Conservation (phyloP, 1,284 basidiomycete species). For the Pterula multifida region DNA sequence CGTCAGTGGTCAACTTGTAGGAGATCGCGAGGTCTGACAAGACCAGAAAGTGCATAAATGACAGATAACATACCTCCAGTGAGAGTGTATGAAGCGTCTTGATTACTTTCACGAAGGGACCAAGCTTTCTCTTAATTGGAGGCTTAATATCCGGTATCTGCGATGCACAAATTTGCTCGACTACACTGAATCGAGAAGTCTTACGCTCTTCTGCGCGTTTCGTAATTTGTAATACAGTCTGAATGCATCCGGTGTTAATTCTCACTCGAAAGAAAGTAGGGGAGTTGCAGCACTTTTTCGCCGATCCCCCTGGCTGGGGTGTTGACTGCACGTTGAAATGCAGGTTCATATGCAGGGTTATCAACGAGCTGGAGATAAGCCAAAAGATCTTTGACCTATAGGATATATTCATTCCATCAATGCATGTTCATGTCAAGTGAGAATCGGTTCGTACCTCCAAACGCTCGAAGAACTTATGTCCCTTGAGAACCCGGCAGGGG, state of each 20-base stretch:
- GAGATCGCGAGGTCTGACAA: no score
- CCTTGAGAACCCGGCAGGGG: slow-evolving; percentile 68
- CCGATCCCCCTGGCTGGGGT: slow-evolving; percentile 69
- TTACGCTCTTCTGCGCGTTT: slow-evolving; percentile 38
- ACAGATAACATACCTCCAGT: slow-evolving; percentile 37
- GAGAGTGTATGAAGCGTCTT: slow-evolving; percentile 44
- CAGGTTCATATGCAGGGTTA: slow-evolving; percentile 69
- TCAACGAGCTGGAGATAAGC: slow-evolving; percentile 81
- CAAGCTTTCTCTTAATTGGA: slow-evolving; percentile 50
- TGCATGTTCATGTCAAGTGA: slow-evolving; percentile 15
- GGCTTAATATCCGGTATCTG: slow-evolving; percentile 55
- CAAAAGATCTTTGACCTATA: slow-evolving; percentile 74
- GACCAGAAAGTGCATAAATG: no score
- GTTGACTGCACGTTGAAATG: slow-evolving; percentile 72
- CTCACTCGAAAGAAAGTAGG: no score
- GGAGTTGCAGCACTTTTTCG: slow-evolving; percentile 53
- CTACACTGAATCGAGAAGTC: slow-evolving; percentile 46
- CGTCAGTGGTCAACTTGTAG: no score
- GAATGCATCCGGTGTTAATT: slow-evolving; percentile 1
- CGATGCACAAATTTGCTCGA: slow-evolving; percentile 49
- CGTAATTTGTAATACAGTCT: slow-evolving; percentile 55
- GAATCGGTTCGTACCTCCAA: slow-evolving; percentile 40
- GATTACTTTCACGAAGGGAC: slow-evolving; percentile 47
- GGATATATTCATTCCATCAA: slow-evolving; percentile 2
- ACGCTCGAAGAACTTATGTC: slow-evolving; percentile 83